Conservation (phyloP, 2,329 filamentous ascomycete genomes). For the Paraphaeosphaeria sporulosa region DNA sequence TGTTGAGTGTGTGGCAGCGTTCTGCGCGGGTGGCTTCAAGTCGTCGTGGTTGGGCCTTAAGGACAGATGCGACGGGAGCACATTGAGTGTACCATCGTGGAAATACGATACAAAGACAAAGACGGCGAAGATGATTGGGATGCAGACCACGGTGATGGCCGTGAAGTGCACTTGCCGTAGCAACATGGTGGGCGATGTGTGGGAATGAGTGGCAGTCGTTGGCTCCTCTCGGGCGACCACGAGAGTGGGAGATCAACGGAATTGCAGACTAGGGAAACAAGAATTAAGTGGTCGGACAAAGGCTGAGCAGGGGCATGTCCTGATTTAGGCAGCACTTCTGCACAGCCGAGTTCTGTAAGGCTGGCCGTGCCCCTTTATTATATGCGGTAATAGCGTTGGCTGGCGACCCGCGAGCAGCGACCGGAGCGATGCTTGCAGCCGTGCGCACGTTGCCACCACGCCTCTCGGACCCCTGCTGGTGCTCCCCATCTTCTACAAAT, state of each 20-base stretch:
- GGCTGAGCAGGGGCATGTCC: constrained; percentile 7
- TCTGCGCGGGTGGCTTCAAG: neutral
- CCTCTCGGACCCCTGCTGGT: neutral
- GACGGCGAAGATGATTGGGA: constrained; percentile 10
- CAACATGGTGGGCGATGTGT: constrained; percentile 8
- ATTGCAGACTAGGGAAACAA: neutral
- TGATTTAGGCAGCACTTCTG: constrained; percentile 3
- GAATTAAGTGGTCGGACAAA: neutral
- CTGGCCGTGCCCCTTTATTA: constrained; percentile 6
- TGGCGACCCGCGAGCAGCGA: constrained; percentile 1
- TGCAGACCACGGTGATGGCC: constrained; percentile 12
- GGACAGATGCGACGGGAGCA: constrained; percentile 9
- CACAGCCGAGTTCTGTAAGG: constrained; percentile 5
- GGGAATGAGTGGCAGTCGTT: neutral
- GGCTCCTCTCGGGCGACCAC: constrained; percentile 2
- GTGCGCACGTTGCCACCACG: constrained; percentile 7
- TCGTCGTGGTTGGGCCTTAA: constrained; percentile 8
- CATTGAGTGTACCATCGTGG: constrained; percentile 8
- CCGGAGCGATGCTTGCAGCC: constrained; percentile 6
- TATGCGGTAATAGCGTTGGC: neutral
- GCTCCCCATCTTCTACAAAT: constrained; percentile 9
- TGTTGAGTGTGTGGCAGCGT: neutral
- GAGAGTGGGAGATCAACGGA: constrained; percentile 1
- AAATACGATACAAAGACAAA: constrained; percentile 12
- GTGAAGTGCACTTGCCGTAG: constrained; percentile 9